Evolutionary conservation across 73 alveolate genomes (phyloP).

Genomic region (Effrenium voratum): DNA sequence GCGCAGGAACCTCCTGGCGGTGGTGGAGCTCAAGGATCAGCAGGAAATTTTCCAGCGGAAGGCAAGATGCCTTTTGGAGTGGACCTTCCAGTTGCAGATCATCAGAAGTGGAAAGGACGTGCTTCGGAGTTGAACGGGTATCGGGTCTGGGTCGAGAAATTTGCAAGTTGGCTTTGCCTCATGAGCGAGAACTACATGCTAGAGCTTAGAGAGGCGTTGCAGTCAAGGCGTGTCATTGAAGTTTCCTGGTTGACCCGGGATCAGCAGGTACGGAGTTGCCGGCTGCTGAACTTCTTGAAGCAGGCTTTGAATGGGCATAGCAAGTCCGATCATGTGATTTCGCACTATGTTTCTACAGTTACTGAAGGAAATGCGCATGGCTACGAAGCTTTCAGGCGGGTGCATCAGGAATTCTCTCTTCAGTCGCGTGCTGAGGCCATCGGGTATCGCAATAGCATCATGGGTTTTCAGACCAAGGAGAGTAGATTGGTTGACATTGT

Average conservation of each 20-base stretch:
- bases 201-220: not conserved
- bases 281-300: not conserved
- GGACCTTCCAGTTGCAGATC: not conserved
- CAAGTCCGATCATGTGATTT: not conserved
- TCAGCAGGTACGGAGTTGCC: not conserved
- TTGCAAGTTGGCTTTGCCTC: not conserved
- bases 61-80: constrained; percentile 37
- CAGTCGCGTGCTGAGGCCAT: not conserved
- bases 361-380: not conserved
- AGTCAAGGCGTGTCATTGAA: not conserved
- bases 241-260: not conserved
- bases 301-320: not conserved
- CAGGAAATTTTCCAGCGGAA: too few species aligned
- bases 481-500: not conserved
- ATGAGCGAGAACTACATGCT: not conserved
- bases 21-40: too few species aligned
- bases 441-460: not conserved
- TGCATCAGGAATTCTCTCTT: not conserved
- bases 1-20: too few species aligned
- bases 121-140: not conserved
- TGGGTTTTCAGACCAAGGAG: not conserved
- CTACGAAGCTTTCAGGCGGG: not conserved
- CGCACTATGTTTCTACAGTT: not conserved
- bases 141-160: not conserved
- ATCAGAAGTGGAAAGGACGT: not conserved